Conservation (phyloP, 768 basidiomycete species). For the Scleroderma citrinum region DNA sequence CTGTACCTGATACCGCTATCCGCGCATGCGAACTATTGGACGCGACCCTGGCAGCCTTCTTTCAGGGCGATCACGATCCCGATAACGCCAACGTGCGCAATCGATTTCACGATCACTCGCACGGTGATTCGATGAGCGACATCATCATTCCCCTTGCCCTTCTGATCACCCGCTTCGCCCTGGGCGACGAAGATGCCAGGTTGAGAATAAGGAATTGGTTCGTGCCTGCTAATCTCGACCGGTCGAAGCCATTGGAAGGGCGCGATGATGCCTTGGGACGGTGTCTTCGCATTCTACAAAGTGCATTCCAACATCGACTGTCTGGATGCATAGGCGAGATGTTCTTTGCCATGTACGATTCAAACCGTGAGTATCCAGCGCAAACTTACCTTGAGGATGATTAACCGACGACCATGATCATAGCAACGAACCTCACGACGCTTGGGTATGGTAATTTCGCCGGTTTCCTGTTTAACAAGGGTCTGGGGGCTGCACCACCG, state of each 20-base stretch:
- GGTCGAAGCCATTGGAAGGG: slow-evolving; percentile 66
- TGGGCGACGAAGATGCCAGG: slow-evolving; percentile 55
- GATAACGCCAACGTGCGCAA: slow-evolving; percentile 61
- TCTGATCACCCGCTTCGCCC: slow-evolving; percentile 65
- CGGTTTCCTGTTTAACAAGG: slow-evolving; percentile 90
- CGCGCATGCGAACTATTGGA: slow-evolving; percentile 69
- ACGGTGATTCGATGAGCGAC: slow-evolving; percentile 66
- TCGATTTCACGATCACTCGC: slow-evolving; percentile 15
- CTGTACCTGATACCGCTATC: slow-evolving; percentile 44
- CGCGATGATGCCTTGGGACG: slow-evolving; percentile 73
- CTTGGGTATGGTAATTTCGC: slow-evolving; percentile 96
- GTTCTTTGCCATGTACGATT: slow-evolving; percentile 77
- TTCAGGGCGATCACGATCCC: slow-evolving; percentile 57
- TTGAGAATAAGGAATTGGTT: slow-evolving; percentile 58
- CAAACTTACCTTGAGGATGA: background rate
- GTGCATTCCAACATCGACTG: slow-evolving; percentile 65
- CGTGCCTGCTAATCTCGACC: slow-evolving; percentile 75
- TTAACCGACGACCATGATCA: background rate
- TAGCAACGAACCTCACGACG: slow-evolving; percentile 69
- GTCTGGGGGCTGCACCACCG: slow-evolving; percentile 60
- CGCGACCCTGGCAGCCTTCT: slow-evolving; percentile 49
- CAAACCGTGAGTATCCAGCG: slow-evolving; percentile 45
- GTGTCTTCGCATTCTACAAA: slow-evolving; percentile 68
- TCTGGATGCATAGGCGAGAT: slow-evolving; percentile 83
- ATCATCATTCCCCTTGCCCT: slow-evolving; percentile 69